These are phyloP conservation scores for Geranomyces variabilis DNA, from an alignment of 192 early-diverging fungal species.

Conservation along the genomic window DNA sequence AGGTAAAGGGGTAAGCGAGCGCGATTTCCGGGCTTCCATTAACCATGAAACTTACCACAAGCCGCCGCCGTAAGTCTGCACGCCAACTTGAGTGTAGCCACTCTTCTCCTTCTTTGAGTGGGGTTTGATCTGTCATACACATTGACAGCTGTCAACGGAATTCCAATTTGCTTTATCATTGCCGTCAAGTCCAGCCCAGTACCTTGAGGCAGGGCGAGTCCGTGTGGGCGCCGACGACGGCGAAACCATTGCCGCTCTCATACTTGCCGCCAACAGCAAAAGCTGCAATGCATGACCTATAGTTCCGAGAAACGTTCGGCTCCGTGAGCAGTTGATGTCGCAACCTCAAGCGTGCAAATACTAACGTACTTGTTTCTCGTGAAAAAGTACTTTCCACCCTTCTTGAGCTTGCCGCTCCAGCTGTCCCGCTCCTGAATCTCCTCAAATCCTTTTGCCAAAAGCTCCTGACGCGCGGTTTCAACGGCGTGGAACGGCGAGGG, in stretches of 20 bases:
- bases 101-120: conserved; percentile 85
- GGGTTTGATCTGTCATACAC: conserved; percentile 77
- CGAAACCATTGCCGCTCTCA: conserved; percentile 71
- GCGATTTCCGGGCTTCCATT: neutral
- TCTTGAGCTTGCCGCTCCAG: conserved; percentile 74
- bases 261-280: conserved; percentile 87
- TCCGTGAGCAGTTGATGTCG: too few species aligned
- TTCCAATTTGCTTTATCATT: neutral
- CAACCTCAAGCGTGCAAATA: conserved; percentile 48
- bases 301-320: too few species aligned
- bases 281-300: conserved; percentile 57
- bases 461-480: conserved; percentile 71
- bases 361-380: conserved; percentile 82
- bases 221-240: conserved; percentile 93
- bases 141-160: neutral
- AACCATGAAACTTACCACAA: conserved; percentile 60
- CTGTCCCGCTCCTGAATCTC: conserved; percentile 88
- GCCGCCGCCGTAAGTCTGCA: conserved; percentile 87
- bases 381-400: conserved; percentile 93
- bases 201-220: conserved; percentile 97
- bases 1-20: neutral
- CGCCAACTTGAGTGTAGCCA: conserved; percentile 88
- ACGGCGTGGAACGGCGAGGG: conserved; percentile 98
- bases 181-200: neutral
- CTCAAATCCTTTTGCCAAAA: conserved; percentile 77